phyloP scores from a whole-genome alignment of 805 yeast genomes.

The Teunomyces funiuensis region DNA sequence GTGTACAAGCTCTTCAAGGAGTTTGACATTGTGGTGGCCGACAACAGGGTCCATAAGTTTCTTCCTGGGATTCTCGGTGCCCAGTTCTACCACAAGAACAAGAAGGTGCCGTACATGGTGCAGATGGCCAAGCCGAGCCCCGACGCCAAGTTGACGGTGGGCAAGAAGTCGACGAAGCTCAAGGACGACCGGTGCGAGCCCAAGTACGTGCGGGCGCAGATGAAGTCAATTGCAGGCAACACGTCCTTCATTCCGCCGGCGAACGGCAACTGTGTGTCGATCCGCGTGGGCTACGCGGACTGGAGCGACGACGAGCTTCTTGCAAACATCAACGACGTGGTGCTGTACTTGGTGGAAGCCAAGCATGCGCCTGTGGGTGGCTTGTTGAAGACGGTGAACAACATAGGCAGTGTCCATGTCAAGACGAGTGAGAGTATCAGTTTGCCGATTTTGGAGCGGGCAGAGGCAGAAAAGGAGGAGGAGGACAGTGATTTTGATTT shows the following conservation, averaged over 20 bases:
- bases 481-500: slow-evolving; percentile 27
- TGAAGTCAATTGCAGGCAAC: slow-evolving; percentile 62
- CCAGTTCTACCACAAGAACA: slow-evolving; percentile 61
- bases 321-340: slow-evolving; percentile 53
- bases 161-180: slow-evolving; percentile 39
- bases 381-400: slow-evolving; percentile 42
- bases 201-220: slow-evolving; percentile 60
- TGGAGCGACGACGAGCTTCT: slow-evolving; percentile 44
- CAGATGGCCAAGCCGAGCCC: slow-evolving; percentile 51
- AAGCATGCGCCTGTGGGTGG: slow-evolving; percentile 61
- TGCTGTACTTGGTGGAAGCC: slow-evolving; percentile 46
- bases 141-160: slow-evolving; percentile 31
- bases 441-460: slow-evolving; percentile 47
- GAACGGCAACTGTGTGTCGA: slow-evolving; percentile 58
- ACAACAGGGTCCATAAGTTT: slow-evolving; percentile 62
- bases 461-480: slow-evolving; percentile 14
- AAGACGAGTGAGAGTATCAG: slow-evolving; percentile 68
- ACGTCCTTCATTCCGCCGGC: slow-evolving; percentile 59
- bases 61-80: slow-evolving; percentile 59
- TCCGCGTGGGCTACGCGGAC: slow-evolving; percentile 58
- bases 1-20: slow-evolving; percentile 54
- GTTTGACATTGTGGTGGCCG: slow-evolving; percentile 67
- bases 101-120: slow-evolving; percentile 66
- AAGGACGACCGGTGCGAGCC: slow-evolving; percentile 66
- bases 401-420: slow-evolving; percentile 52